A percentile compares a stretch with the other conserved stretches of the same genome.
These are phyloP conservation scores for Ophiocordyceps polyrhachis-furcata DNA, from an alignment of 2,329 filamentous ascomycete genomes.

Conservation along the genomic window DNA sequence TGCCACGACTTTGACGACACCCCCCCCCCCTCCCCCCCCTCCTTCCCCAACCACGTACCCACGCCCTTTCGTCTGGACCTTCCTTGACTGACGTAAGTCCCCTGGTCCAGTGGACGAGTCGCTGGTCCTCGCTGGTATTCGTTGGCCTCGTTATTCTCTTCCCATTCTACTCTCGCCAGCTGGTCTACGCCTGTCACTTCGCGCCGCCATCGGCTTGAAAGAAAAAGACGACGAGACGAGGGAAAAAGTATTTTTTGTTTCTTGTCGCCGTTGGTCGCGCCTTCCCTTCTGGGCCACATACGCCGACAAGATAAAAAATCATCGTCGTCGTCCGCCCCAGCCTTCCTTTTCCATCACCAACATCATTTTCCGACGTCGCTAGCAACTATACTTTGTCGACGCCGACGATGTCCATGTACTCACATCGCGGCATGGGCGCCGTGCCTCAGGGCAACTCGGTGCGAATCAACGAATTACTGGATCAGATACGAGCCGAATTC, in stretches of 20 bases:
- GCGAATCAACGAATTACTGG: constrained; percentile 79
- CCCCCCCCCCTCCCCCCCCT: constrained; percentile 1
- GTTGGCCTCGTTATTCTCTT: too few species aligned
- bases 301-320: background rate
- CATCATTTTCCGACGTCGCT: background rate
- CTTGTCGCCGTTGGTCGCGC: background rate
- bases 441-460: constrained; percentile 38
- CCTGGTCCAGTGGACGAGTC: too few species aligned
- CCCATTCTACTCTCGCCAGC: too few species aligned
- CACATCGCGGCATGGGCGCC: constrained; percentile 66
- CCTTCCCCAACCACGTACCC: constrained; percentile 2
- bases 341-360: background rate
- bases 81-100: background rate
- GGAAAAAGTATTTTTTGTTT: too few species aligned
- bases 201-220: too few species aligned
- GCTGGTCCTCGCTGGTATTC: too few species aligned
- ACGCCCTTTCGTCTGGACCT: background rate
- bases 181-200: too few species aligned
- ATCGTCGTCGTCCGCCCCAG: background rate
- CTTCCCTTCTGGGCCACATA: background rate
- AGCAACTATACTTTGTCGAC: background rate
- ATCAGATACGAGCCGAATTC: constrained; percentile 80
- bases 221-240: too few species aligned
- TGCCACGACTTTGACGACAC: constrained; percentile 1
- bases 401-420: constrained; percentile 61